Evolutionary conservation across 2,329 filamentous ascomycete genomes (phyloP), one percentile per base, ranked within the genome.

Genomic region (Exophiala sp.): DNA sequence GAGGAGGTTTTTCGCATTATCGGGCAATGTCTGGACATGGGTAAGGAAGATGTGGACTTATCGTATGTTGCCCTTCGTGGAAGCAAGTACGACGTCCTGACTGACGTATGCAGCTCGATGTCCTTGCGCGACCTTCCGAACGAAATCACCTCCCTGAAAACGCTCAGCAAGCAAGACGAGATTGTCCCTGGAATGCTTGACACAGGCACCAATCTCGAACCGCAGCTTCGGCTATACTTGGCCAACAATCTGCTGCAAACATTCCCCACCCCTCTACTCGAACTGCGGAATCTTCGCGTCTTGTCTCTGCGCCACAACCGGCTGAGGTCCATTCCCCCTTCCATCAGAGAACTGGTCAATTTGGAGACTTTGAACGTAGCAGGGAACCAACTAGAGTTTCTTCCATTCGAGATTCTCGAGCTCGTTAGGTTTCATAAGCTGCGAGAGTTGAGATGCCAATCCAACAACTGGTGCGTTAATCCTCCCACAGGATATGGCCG

Each of bases 221-320:
- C 74, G 3, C 72, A 70, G 42, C 66, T 76, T 7, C 68, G 70
- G 6, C 62, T 78, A 0, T 77, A 72, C 43, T 65, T 78, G 7
- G 66, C 71, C 1, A 71, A 72, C 20, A 78, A 78, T 48, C 61
- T 65, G 2, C 67, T 78, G 0, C 61, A 59, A 7, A 53, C 57
- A 5, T 57, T 77, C 5, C 67, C 70, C 1, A 65, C 63, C 7
- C 73, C 75, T 48, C 47, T 78, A 5, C 75, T 75, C 43, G 69
- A 73, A 6, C 63, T 78, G 8, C 62, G 58, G 18, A 66, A 68
- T 35, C 64, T 77, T 12, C 70, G 68, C 29, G 69, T 75, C 3
- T 67, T 78, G 8, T 77, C 73, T 60, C 57, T 78, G 43, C 72
- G 75, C 2, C 71, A 72, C 47, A 78, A 78, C 64, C 69, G 73